phyloP scores from a whole-genome alignment of 2,329 filamentous ascomycete species.

The Aspergillus sp. region DNA sequence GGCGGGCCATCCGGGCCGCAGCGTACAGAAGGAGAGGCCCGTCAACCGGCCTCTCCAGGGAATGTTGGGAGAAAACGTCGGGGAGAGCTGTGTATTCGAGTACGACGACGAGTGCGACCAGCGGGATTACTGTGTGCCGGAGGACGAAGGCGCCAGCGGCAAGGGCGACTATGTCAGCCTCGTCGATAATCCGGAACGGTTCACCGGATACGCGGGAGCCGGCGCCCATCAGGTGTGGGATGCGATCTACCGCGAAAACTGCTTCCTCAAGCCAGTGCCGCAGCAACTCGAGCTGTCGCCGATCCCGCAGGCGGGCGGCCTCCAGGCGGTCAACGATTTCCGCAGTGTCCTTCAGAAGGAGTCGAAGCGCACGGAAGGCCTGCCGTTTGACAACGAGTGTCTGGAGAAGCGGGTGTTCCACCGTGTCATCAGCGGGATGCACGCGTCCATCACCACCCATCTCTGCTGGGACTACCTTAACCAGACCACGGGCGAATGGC shows the following conservation, averaged over 20 bases:
- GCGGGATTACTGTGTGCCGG: conserved; percentile 92
- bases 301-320: conserved; percentile 38
- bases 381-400: conserved; percentile 86
- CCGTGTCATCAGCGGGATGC: conserved; percentile 92
- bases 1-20: conserved; percentile 80
- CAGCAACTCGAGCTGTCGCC: conserved; percentile 27
- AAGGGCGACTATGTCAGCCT: conserved; percentile 98
- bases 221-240: conserved; percentile 92
- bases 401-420: conserved; percentile 99
- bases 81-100: conserved; percentile 94
- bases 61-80: conserved; percentile 77
- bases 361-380: conserved; percentile 47
- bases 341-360: conserved; percentile 56
- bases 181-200: conserved; percentile 88
- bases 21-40: conserved; percentile 65
- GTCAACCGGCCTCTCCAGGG: conserved; percentile 75
- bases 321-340: conserved; percentile 60
- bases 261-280: conserved; percentile 62
- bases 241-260: conserved; percentile 95
- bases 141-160: conserved; percentile 80
- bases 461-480: conserved; percentile 96
- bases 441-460: conserved; percentile 94
- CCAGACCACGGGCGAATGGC: conserved; percentile 90
- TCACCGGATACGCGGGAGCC: conserved; percentile 86
- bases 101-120: conserved; percentile 97